These are phyloP conservation scores for Xylaria flabelliformis DNA, from an alignment of 495 filamentous ascomycete species.

Conservation along the genomic window DNA sequence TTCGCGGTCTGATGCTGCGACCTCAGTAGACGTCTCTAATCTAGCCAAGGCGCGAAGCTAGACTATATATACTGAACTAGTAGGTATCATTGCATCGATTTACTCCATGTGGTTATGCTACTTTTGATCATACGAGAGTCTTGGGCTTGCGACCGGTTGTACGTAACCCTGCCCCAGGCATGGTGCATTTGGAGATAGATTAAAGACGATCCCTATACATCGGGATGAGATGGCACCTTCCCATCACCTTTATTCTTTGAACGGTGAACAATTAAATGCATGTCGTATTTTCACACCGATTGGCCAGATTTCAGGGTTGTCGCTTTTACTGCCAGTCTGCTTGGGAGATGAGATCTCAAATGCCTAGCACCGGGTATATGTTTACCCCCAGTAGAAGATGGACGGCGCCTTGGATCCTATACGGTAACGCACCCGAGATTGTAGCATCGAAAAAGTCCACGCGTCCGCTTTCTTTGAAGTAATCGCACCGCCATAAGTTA, in stretches of 20 bases:
- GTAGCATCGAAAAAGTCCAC: neutral
- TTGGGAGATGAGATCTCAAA: neutral
- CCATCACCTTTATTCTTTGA: neutral
- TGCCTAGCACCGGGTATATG: neutral
- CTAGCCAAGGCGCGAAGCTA: neutral
- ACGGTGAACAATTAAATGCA: too few relatives aligned
- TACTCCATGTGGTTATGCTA: conserved; percentile 1
- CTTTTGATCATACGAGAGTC: neutral
- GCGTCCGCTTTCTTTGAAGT: neutral
- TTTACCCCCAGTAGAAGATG: neutral
- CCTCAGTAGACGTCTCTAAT: neutral
- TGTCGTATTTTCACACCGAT: neutral
- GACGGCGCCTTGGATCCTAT: conserved; percentile 1
- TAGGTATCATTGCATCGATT: conserved; percentile 3
- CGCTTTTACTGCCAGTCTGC: neutral
- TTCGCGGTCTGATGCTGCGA: neutral
- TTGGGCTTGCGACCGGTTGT: neutral
- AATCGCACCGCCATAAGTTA: neutral
- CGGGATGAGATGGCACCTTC: conserved; percentile 10
- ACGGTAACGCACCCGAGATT: neutral
- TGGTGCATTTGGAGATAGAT: conserved; percentile 15
- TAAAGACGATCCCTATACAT: conserved; percentile 16
- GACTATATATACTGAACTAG: conserved; percentile 14
- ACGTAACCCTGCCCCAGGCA: conserved; percentile 9
- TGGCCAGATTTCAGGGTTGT: neutral